Conservation (phyloP, 2,329 filamentous ascomycete species). For the Cercospora beticola region DNA sequence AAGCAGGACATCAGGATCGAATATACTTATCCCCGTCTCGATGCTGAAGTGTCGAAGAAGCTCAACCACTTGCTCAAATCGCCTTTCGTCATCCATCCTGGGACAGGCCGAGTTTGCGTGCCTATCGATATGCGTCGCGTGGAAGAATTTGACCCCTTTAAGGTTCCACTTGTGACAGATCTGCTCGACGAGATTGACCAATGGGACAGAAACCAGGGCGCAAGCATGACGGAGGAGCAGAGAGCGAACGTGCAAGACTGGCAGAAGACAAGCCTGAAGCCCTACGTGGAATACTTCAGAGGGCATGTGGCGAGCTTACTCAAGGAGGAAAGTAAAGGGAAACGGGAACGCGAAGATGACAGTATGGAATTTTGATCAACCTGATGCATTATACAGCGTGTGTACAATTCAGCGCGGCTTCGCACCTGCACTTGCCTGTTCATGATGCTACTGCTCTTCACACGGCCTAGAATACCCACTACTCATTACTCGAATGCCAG, state of each 20-base stretch:
- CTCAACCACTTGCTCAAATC: conserved; percentile 97
- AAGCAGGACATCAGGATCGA: conserved; percentile 96
- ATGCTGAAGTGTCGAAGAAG: conserved; percentile 97
- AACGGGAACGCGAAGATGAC: conserved; percentile 59
- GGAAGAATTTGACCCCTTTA: conserved; percentile 81
- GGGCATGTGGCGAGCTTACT: conserved; percentile 75
- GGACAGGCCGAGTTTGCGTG: conserved; percentile 90
- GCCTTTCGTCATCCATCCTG: conserved; percentile 93
- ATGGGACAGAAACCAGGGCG: conserved; percentile 59
- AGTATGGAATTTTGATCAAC: conserved; percentile 63
- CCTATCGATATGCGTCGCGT: conserved; percentile 76
- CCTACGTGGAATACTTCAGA: conserved; percentile 87
- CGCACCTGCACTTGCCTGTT: neutral
- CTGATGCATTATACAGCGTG: neutral
- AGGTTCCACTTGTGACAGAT: conserved; percentile 83
- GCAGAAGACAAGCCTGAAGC: conserved; percentile 94
- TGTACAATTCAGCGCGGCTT: neutral
- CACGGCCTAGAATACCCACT: neutral
- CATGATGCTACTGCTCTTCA: neutral
- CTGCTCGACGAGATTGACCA: conserved; percentile 82
- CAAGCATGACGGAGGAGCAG: conserved; percentile 45
- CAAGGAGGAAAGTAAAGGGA: conserved; percentile 63
- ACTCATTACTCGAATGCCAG: neutral
- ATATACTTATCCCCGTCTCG: conserved; percentile 95
- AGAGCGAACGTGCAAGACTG: conserved; percentile 70